Conservation (phyloP, 2,329 filamentous ascomycete species). For the Cyanodermella asteris region DNA sequence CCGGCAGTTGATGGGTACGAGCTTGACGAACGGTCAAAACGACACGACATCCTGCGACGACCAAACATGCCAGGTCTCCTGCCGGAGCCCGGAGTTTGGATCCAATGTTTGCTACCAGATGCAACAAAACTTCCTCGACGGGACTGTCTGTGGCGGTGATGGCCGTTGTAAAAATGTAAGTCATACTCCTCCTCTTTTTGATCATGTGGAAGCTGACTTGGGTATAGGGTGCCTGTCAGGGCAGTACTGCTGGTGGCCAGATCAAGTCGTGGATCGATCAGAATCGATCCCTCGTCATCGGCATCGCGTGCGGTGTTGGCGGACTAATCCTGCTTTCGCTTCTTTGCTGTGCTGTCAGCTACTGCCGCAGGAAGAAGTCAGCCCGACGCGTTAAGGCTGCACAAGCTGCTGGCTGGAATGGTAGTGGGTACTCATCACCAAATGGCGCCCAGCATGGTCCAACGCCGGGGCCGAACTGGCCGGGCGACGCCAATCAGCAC, state of each 20-base stretch:
- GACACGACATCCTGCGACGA: conserved; percentile 60
- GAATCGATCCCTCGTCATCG: conserved; percentile 67
- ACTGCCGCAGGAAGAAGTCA: conserved; percentile 25
- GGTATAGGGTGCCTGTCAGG: conserved; percentile 46
- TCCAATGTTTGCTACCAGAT: conserved; percentile 47
- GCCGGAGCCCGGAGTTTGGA: conserved; percentile 47
- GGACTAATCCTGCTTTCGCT: conserved; percentile 49
- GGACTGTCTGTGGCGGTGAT: conserved; percentile 61
- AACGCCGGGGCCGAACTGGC: conserved; percentile 6
- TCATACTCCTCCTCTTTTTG: conserved; percentile 5
- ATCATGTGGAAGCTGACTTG: conserved; percentile 2
- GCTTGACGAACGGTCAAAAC: conserved; percentile 49
- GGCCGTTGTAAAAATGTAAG: conserved; percentile 52
- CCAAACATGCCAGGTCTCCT: conserved; percentile 54
- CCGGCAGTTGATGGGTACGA: conserved; percentile 56
- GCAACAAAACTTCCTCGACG: conserved; percentile 84
- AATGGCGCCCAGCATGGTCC: no score
- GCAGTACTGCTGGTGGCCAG: conserved; percentile 45
- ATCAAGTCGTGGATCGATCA: conserved; percentile 53
- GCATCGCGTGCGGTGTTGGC: conserved; percentile 49
- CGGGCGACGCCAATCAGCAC: conserved; percentile 2
- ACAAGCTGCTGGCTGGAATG: conserved; percentile 4
- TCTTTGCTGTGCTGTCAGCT: conserved; percentile 41
- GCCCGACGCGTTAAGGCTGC: conserved; percentile 3
- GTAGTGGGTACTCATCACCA: no score